Evolutionary conservation across 208 protist genomes (phyloP), one percentile per base, ranked within the genome.

Genomic region (Herpetomonas samuelpessoai): DNA sequence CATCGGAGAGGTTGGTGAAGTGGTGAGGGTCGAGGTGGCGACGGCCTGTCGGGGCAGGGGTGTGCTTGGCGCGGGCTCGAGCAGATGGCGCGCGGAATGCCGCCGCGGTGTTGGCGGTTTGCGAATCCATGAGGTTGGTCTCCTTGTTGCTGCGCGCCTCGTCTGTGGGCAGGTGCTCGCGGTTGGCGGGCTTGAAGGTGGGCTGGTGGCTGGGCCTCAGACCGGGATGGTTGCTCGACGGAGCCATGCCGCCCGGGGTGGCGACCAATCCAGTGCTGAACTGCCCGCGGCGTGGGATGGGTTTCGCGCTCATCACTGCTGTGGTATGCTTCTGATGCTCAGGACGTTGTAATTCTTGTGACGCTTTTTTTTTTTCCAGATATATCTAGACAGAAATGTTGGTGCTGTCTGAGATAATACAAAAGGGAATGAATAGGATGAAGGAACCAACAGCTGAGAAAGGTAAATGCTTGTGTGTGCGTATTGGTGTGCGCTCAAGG

Each of bases 11-110:
- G 62, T 78, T 76, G 1, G 76, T 65, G 57, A 72, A 67, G 57
- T 86, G 67, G 28, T 71, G 63, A 0, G 80, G 82, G 55, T 88
- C 80, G 49, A 90, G 44, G 59, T 90, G 86, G 12, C 73, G 71
- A 10, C 79, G 73, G 0, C 30, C 45, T 2, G 35, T 41, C 35
- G 35, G 10, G 35, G 10, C 35, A 30, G 31, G n/a, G 31, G 58
- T 12, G 10, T 7, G 35, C 35, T 19, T 9, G 14, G 46, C 18
- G n/a, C 35, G 10, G 35, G 35, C 35, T n/a, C n/a, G n/a, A n/a
- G n/a, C n/a, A n/a, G n/a, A n/a, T n/a, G n/a, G n/a, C n/a, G n/a
- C n/a, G n/a, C n/a, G n/a, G n/a, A n/a, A n/a, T n/a, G n/a, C n/a
- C n/a, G n/a, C n/a, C n/a, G n/a, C n/a, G n/a, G n/a, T n/a, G n/a